Base-by-base conservation (phyloP, 176 grass and related monocot species). In the Oryza meridionalis region DNA sequence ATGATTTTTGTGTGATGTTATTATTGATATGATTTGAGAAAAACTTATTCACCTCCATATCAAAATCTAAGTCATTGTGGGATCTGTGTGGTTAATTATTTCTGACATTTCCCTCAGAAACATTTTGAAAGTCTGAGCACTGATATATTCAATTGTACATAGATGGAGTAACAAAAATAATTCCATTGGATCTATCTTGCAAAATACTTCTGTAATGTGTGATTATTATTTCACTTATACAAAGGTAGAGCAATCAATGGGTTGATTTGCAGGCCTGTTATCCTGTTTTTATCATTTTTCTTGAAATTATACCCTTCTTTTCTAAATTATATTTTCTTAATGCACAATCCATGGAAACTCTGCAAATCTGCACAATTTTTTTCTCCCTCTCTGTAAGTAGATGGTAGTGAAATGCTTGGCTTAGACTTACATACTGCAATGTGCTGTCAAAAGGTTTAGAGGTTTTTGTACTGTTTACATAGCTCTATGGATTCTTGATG, bases 1-100 rank as follows among this genome's bases (percentile, higher is more conserved):
- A 69, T 47, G 65, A 53, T 80, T 80, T 51, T 80, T n/a, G 45
- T 11, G 49, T 35, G 35, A 43, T 9, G 78, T 66, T 69, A 14
- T 53, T 80, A 69, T 80, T 21, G 64, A 65, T 81, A 32, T 3
- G 8, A 81, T n/a, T 70, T 11, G 29, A 68, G 21, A 24, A 80
- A 65, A 58, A 46, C 46, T 47, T 55, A 7, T 55, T 7, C 51
- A 16, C 51, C 17, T 55, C 51, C 51, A 55, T 21, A 55, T 55
- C 51, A 55, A 55, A 55, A 21, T 55, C 16, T 55, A 55, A 2
- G 4, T 49, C 51, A 21, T 2, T 7, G 51, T 55, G 51, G 6
- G 16, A 55, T 55, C 17, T 55, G 51, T 19, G 6, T 55, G 16
- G 16, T 55, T 17, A 21, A 19, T 55, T 55, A 19, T 55, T 55